Base-by-base conservation (phyloP, 176 grass and related monocot species). In the Themeda triandra region DNA sequence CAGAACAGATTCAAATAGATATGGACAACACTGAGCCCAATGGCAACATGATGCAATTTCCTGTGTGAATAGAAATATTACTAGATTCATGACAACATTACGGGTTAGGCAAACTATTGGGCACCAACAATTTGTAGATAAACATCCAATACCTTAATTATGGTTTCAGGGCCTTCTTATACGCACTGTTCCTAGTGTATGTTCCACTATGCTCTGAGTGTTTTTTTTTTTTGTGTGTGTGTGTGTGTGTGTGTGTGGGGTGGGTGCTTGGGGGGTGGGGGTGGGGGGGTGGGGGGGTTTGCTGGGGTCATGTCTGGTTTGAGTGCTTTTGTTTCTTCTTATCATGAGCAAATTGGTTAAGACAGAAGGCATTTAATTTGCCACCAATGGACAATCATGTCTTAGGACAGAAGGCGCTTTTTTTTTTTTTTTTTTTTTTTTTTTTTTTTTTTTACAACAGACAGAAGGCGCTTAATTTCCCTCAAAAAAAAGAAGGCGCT, bases 401-500 rank as follows among this genome's bases (percentile, higher is more conserved):
- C n/a, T n/a, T n/a, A n/a, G n/a, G n/a, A n/a, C n/a, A n/a, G n/a
- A n/a, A n/a, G n/a, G n/a, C n/a, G n/a, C n/a, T n/a, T n/a, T n/a
- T n/a, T n/a, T n/a, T n/a, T n/a, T n/a, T n/a, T n/a, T n/a, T n/a
- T n/a, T n/a, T n/a, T n/a, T n/a, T n/a, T n/a, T n/a, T n/a, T n/a
- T n/a, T n/a, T n/a, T n/a, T n/a, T n/a, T n/a, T n/a, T n/a, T n/a
- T n/a, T n/a, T n/a, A n/a, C n/a, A 10, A 10, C 23, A 23, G 23
- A 58, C 3, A 58, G 21, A 58, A 10, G 8, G 9, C 54, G 11
- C 24, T 58, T 58, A n/a, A 58, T n/a, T 58, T 58, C 21, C 0
- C 2, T 7, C 19, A 6, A 91, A 39, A 93, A 87, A 71, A 83
- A 98, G 79, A 93, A 95, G 75, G 80, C 91, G 27, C 73, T n/a